Evolutionary conservation across 1,139 yeast genomes (phyloP).

Genomic region (Yamadazyma sp.): DNA sequence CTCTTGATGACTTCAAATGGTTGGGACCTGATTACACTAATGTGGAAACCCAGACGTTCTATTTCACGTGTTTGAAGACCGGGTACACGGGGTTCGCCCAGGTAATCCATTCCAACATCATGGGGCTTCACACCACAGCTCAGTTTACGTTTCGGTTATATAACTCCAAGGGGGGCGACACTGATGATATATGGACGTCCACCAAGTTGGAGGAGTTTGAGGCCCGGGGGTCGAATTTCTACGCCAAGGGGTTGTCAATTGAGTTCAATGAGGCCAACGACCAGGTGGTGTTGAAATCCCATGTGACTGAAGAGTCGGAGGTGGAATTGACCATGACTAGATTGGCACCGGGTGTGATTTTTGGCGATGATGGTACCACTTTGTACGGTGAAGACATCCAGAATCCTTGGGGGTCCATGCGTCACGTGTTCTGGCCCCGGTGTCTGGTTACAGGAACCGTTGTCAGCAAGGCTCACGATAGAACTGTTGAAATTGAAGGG

Average conservation of each 20-base stretch:
- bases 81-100: constrained; percentile 88
- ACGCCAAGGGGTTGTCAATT: constrained; percentile 68
- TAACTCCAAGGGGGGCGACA: constrained; percentile 48
- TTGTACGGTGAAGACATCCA: constrained; percentile 77
- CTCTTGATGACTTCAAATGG: constrained; percentile 72
- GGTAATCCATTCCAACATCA: constrained; percentile 87
- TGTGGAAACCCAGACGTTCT: constrained; percentile 94
- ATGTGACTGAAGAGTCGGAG: constrained; percentile 66
- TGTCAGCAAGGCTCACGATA: constrained; percentile 23
- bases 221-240: constrained; percentile 75
- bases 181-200: constrained; percentile 75
- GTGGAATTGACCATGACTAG: constrained; percentile 68
- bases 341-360: constrained; percentile 79
- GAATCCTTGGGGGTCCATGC: constrained; percentile 96
- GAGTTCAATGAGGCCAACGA: constrained; percentile 57
- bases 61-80: constrained; percentile 63
- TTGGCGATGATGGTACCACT: constrained; percentile 85
- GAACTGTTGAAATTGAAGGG: constrained; percentile 45
- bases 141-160: constrained; percentile 88
- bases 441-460: constrained; percentile 68
- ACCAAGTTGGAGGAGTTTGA: constrained; percentile 82
- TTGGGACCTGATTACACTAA: constrained; percentile 73
- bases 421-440: constrained; percentile 96
- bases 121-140: constrained; percentile 88
- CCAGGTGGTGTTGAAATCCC: constrained; percentile 60